A percentile compares a stretch with the other conserved stretches of the same genome.
These are phyloP conservation scores for Pinus albicaulis DNA, from an alignment of 75 land plant species.

Conservation along the genomic window DNA sequence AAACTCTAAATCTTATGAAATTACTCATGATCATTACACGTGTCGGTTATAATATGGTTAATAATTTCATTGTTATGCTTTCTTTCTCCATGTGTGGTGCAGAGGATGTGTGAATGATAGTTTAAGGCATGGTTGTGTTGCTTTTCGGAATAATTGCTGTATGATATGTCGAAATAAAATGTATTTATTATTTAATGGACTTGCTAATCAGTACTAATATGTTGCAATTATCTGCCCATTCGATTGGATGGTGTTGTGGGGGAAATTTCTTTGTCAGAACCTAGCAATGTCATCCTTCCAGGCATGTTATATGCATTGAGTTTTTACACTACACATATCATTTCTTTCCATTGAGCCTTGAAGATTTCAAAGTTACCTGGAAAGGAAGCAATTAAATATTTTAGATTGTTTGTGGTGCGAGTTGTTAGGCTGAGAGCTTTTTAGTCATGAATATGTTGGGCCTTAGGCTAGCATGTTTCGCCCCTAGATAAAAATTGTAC, in stretches of 20 bases:
- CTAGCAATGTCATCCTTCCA: constrained; percentile 77
- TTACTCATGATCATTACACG: constrained; percentile 74
- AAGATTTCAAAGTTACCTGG: neutral
- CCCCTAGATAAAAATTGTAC: no score
- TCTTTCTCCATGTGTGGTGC: neutral
- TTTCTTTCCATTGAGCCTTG: neutral
- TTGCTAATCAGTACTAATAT: neutral
- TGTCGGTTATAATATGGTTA: constrained; percentile 84
- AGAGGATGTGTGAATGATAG: neutral
- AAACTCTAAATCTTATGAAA: constrained; percentile 61
- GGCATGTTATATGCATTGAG: constrained; percentile 28
- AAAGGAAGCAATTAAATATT: neutral
- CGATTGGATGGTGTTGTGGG: constrained; percentile 81
- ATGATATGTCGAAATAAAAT: neutral
- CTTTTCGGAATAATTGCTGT: neutral
- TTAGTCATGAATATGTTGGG: no score
- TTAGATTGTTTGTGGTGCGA: no score
- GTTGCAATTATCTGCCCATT: constrained; percentile 77
- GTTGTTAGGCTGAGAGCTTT: no score
- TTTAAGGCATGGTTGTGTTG: neutral
- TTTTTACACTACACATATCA: no score
- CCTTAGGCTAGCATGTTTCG: no score
- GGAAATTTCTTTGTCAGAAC: constrained; percentile 78
- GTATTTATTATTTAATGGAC: neutral
- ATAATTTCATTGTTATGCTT: neutral